A percentile compares a stretch with the other conserved stretches of the same genome.
Conservation (phyloP, 2,329 filamentous ascomycete species). For the Clathrospora elynae region DNA sequence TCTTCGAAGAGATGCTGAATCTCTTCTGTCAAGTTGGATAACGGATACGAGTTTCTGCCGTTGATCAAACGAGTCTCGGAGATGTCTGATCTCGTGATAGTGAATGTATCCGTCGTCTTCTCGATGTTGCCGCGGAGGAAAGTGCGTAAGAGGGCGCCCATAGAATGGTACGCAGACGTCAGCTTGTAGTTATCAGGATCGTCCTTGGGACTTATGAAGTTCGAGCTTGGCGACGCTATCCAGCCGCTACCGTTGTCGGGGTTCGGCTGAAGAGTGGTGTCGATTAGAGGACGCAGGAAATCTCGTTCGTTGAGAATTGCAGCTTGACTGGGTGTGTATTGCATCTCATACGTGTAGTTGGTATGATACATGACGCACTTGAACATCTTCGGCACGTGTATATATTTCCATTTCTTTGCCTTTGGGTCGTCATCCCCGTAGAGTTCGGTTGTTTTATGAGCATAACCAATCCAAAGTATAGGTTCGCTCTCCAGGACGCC, state of each 20-base stretch:
- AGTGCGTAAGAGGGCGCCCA: constrained; percentile 41
- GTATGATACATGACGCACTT: constrained; percentile 45
- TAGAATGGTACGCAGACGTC: constrained; percentile 40
- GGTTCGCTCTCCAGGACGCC: constrained; percentile 45
- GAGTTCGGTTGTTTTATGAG: constrained; percentile 34
- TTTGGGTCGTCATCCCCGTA: constrained; percentile 32
- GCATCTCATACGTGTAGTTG: constrained; percentile 44
- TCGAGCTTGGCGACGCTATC: constrained; percentile 23
- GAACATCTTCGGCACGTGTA: constrained; percentile 44
- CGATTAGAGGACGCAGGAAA: constrained; percentile 37
- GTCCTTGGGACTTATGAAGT: constrained; percentile 32
- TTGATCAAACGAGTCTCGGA: constrained; percentile 44
- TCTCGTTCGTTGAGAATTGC: constrained; percentile 31
- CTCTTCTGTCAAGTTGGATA: constrained; percentile 32
- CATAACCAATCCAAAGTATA: constrained; percentile 45
- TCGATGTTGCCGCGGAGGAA: constrained; percentile 45
- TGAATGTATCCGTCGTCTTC: constrained; percentile 24
- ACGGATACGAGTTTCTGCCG: constrained; percentile 34
- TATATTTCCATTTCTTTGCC: constrained; percentile 34
- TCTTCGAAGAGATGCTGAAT: constrained; percentile 46
- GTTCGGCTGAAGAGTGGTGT: constrained; percentile 33
- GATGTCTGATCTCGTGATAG: constrained; percentile 42
- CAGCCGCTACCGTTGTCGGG: constrained; percentile 17
- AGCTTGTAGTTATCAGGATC: constrained; percentile 39
- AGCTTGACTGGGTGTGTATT: constrained; percentile 35